Conservation (phyloP, 495 filamentous ascomycete species). For the Xylaria venustula region DNA sequence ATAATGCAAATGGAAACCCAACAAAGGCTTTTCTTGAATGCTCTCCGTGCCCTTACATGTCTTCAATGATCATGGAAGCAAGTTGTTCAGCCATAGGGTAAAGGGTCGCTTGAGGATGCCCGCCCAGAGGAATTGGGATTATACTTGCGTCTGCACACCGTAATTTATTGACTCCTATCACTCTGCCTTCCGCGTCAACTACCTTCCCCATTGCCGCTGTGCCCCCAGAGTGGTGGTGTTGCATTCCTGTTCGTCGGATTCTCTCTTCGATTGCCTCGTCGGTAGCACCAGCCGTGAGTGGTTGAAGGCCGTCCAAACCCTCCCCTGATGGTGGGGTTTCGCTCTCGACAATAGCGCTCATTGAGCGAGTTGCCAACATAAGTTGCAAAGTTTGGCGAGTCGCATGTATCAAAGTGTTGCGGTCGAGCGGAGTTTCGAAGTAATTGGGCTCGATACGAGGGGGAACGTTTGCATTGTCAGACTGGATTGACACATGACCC, state of each 20-base stretch:
- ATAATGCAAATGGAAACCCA: too few relatives aligned
- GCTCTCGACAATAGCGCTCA: slow-evolving; percentile 13
- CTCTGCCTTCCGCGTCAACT: slow-evolving; percentile 48
- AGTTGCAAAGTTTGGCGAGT: slow-evolving; percentile 10
- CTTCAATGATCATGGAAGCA: slow-evolving; percentile 14
- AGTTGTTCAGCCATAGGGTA: slow-evolving; percentile 20
- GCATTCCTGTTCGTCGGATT: slow-evolving; percentile 15
- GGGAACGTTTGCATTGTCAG: slow-evolving; percentile 16
- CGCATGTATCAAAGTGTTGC: slow-evolving; percentile 12
- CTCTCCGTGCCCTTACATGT: too few relatives aligned
- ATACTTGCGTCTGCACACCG: slow-evolving; percentile 59
- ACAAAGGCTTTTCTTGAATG: too few relatives aligned
- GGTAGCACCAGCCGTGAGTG: slow-evolving; percentile 15
- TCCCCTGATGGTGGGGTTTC: slow-evolving; percentile 14
- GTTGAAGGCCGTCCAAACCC: slow-evolving; percentile 12
- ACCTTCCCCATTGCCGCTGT: slow-evolving; percentile 55
- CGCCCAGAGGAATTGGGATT: slow-evolving; percentile 35
- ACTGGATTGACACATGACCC: slow-evolving; percentile 36
- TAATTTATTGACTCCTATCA: slow-evolving; percentile 49
- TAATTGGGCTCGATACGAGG: slow-evolving; percentile 11
- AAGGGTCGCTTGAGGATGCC: slow-evolving; percentile 16
- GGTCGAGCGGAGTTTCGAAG: slow-evolving; percentile 10
- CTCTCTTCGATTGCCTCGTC: slow-evolving; percentile 19
- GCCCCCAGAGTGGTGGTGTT: slow-evolving; percentile 46
- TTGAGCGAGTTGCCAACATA: slow-evolving; percentile 5